Conservation (phyloP, 2,329 filamentous ascomycete genomes). For the Pseudomassariella vexata region DNA sequence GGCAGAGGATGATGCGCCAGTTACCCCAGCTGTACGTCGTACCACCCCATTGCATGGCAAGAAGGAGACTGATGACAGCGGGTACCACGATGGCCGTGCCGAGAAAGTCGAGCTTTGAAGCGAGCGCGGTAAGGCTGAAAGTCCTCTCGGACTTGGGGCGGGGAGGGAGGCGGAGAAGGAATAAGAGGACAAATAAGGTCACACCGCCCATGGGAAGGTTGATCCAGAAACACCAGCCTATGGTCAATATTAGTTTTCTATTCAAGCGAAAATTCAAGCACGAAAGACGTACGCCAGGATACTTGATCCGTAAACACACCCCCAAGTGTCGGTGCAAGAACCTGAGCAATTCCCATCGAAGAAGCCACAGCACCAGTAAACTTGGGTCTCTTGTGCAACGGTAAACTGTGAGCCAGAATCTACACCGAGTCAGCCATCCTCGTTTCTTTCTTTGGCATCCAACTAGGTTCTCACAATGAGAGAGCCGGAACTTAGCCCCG, state of each 20-base stretch:
- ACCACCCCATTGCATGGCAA: slow-evolving; percentile 36
- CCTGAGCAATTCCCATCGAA: slow-evolving; percentile 31
- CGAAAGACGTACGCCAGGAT: too few relatives aligned
- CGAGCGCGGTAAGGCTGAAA: slow-evolving; percentile 2
- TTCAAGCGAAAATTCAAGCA: too few relatives aligned
- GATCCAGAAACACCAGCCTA: slow-evolving; percentile 14
- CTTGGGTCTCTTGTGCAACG: slow-evolving; percentile 8
- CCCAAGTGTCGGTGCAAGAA: slow-evolving; percentile 13
- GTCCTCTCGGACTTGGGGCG: background rate
- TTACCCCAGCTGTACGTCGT: slow-evolving; percentile 25
- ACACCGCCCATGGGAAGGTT: slow-evolving; percentile 15
- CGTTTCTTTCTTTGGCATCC: background rate
- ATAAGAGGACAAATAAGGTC: slow-evolving; percentile 6
- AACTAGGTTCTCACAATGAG: slow-evolving; percentile 1
- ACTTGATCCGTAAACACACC: slow-evolving; percentile 11
- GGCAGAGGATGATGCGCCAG: slow-evolving; percentile 22
- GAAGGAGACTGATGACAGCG: slow-evolving; percentile 12
- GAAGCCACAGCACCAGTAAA: slow-evolving; percentile 25
- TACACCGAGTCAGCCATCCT: background rate
- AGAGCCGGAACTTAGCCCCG: slow-evolving; percentile 18
- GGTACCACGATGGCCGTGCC: slow-evolving; percentile 1
- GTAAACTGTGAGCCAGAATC: slow-evolving; percentile 20
- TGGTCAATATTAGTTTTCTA: too few relatives aligned
- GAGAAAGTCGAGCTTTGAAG: slow-evolving; percentile 7
- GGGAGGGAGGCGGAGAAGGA: slow-evolving; percentile 7